These are phyloP conservation scores for Globomyces pollinis-pini DNA, from an alignment of 192 early-diverging fungal genomes.

Conservation along the genomic window DNA sequence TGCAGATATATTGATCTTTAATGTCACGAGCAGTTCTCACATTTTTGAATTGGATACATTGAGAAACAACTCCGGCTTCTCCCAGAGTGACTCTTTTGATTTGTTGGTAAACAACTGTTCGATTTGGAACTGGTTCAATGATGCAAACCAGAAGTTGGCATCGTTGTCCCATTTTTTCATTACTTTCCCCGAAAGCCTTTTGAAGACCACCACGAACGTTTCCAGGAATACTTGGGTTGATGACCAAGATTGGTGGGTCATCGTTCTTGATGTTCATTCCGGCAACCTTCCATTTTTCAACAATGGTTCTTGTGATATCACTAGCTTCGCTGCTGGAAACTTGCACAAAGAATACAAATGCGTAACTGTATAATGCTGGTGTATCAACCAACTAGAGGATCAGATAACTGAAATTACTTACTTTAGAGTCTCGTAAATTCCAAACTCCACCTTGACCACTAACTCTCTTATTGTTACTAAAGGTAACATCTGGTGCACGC, in stretches of 20 bases:
- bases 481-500: conserved; percentile 59
- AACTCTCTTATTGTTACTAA: conserved; percentile 9
- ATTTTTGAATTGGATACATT: conserved; percentile 71
- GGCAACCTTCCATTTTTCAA: not conserved
- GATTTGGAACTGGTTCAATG: conserved; percentile 20
- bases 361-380: conserved; percentile 7
- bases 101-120: conserved; percentile 53
- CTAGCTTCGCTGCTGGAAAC: conserved; percentile 14
- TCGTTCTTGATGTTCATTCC: conserved; percentile 1
- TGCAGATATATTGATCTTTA: conserved; percentile 75
- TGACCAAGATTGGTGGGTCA: conserved; percentile 20
- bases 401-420: conserved; percentile 15
- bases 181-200: conserved; percentile 39
- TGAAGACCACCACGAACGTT: conserved; percentile 49
- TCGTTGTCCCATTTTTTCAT: conserved; percentile 13
- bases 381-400: conserved; percentile 13
- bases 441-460: conserved; percentile 51
- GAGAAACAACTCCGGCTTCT: conserved; percentile 70
- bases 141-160: conserved; percentile 65
- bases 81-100: conserved; percentile 78
- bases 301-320: not conserved
- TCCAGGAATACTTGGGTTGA: conserved; percentile 25
- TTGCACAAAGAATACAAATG: conserved; percentile 21
- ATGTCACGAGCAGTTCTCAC: conserved; percentile 24
- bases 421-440: conserved; percentile 58